Percentiles rank a stretch among this genome's conserved stretches.
Conservation (phyloP, 805 yeast species). For the Candida caryicola region DNA sequence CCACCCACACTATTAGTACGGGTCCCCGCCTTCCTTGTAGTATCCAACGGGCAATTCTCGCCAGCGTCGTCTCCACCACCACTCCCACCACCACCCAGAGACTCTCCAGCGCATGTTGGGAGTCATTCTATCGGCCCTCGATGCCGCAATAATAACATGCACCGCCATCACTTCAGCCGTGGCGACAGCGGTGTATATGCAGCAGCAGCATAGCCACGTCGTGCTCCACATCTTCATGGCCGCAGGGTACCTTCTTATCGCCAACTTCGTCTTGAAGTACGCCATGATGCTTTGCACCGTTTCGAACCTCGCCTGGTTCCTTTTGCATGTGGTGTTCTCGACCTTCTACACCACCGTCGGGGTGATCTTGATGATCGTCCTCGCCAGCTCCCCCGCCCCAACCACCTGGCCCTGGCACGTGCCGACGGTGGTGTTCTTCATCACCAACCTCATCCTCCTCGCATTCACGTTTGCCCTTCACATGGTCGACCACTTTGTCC, state of each 20-base stretch:
- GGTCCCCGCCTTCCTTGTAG: too few species aligned
- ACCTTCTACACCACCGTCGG: slow-evolving; percentile 6
- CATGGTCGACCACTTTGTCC: neutral
- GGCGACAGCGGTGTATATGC: slow-evolving; percentile 1
- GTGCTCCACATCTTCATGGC: slow-evolving; percentile 3
- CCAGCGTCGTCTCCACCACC: too few species aligned
- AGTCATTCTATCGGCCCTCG: neutral
- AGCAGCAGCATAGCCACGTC: slow-evolving; percentile 1
- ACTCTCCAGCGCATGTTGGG: neutral
- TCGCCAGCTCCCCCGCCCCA: neutral
- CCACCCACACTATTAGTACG: too few species aligned
- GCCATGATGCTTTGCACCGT: neutral
- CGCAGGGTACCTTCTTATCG: slow-evolving; percentile 3
- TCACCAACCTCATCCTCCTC: slow-evolving; percentile 6
- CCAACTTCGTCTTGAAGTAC: neutral
- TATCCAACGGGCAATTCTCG: too few species aligned
- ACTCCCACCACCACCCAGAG: neutral
- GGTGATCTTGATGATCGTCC: slow-evolving; percentile 3
- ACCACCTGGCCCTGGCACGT: slow-evolving; percentile 6
- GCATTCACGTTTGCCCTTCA: slow-evolving; percentile 1
- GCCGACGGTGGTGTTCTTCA: slow-evolving; percentile 3
- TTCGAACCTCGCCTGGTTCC: neutral
- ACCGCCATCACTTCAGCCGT: neutral
- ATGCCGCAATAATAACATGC: neutral
- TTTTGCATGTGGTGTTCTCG: slow-evolving; percentile 1